These are phyloP conservation scores for Glycyrrhiza uralensis DNA, from an alignment of 306 rosid species.

Conservation along the genomic window DNA sequence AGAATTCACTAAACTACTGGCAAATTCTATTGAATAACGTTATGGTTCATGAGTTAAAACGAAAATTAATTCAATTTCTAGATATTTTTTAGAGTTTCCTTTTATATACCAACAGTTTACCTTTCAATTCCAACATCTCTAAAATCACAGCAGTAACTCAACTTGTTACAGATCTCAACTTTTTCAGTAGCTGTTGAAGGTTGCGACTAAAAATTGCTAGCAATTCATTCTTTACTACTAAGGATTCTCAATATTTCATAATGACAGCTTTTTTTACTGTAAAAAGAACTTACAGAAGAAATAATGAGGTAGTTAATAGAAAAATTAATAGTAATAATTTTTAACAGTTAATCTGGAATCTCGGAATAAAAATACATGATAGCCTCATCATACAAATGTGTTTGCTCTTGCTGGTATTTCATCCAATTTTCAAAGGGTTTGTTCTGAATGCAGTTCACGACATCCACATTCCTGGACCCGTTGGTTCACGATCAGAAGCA, in stretches of 20 bases:
- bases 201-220: background rate
- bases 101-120: background rate
- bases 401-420: background rate
- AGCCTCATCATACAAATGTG: background rate
- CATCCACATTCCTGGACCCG: slow-evolving; percentile 60
- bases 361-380: background rate
- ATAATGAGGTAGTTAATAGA: background rate
- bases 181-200: background rate
- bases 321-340: background rate
- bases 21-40: background rate
- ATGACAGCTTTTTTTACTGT: background rate
- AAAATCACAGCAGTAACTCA: background rate
- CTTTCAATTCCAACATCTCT: background rate
- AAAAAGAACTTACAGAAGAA: no score
- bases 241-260: background rate
- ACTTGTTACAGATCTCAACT: background rate
- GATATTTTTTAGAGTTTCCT: background rate
- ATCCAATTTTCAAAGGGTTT: background rate
- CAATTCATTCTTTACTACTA: background rate
- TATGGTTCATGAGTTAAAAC: background rate
- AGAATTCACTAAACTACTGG: background rate
- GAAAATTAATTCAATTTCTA: background rate
- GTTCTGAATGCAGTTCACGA: slow-evolving; percentile 36
- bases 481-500: slow-evolving; percentile 54
- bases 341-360: background rate